Evolutionary conservation across 108 stramenopile genomes (phyloP), one percentile per base, ranked within the genome.

Genomic region (Phaeodactylum tricornutum): DNA sequence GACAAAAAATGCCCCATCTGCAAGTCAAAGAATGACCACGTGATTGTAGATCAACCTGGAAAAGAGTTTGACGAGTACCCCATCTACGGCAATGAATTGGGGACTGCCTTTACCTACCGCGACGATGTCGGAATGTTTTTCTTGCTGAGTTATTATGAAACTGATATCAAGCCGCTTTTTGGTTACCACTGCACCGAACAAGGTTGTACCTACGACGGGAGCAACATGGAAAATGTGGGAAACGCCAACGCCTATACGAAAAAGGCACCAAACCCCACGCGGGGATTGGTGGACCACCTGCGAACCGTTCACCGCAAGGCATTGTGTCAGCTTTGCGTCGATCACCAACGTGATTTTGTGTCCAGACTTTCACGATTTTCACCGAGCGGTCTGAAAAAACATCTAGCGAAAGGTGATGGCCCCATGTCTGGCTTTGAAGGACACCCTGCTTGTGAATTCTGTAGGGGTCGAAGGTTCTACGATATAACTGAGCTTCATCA

Each of bases 371-470:
- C 69, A 1, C 50, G 87, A 27, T 77, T 83, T 31, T 82, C 81
- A 8, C 72, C 72, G 9, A 23, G 39, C 7, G 78, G 79, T 29
- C 57, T 90, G 24, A 76, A 84, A 54, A 55, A 52, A 0, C 92
- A 94, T 46, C 37, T 77, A 41, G 61, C 53, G 28, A 52, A 66
- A 15, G 88, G 88, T 27, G 88, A 88, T 50, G 82, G 83, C 21
- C 58, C 63, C 0, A 48, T 34, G 2, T 71, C 68, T 0, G 91
- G 81, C 16, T 85, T 86, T 50, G 44, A 40, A 2, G 92, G 92
- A 4, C 92, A 90, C 54, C 84, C 86, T 1, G 24, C 84, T 11
- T 94, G 92, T 60, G 84, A 87, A 52, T 90, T 94, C 50, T 94
- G 92, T 52, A 49, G 61, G 7, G 81, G 81, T 2, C 65, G 64